Evolutionary conservation across 2,329 filamentous ascomycete species (phyloP).

Genomic region (Ceratocystiopsis sp.): DNA sequence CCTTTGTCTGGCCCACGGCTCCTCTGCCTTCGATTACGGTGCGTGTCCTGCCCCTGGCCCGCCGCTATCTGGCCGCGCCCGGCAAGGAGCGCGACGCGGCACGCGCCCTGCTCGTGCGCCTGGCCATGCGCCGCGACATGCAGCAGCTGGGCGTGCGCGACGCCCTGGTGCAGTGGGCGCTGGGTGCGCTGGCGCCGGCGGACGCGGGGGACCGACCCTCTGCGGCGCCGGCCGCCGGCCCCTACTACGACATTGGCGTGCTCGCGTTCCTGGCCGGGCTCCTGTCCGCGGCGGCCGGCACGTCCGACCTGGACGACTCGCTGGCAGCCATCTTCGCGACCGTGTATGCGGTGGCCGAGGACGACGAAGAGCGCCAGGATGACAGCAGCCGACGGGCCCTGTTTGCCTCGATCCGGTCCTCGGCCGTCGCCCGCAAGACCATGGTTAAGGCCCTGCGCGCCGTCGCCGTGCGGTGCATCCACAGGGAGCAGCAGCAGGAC

Average conservation of each 20-base stretch:
- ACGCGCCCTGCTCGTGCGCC: conserved; percentile 61
- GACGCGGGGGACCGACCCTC: too few species aligned
- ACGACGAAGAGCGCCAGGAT: conserved; percentile 11
- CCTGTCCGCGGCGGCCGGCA: conserved; percentile 50
- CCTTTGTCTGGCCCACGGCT: conserved; percentile 34
- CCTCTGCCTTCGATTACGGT: conserved; percentile 52
- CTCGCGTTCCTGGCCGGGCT: conserved; percentile 67
- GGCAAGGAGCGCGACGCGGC: conserved; percentile 85
- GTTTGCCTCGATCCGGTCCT: conserved; percentile 42
- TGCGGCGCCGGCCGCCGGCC: conserved; percentile 22
- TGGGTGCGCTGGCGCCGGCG: conserved; percentile 36
- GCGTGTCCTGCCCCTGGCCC: conserved; percentile 52
- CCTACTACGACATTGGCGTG: conserved; percentile 63
- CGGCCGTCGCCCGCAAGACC: conserved; percentile 65
- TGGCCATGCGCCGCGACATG: conserved; percentile 80
- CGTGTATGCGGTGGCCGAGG: conserved; percentile 40
- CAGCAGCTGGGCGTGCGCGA: conserved; percentile 55
- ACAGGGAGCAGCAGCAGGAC: conserved; percentile 33
- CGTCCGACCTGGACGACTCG: conserved; percentile 54
- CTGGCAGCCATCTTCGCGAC: conserved; percentile 48
- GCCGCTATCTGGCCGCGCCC: conserved; percentile 53
- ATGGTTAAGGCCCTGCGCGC: conserved; percentile 74
- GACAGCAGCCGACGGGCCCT: conserved; percentile 24
- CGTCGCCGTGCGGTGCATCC: conserved; percentile 35
- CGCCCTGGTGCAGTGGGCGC: conserved; percentile 52